Evolutionary conservation across 441 rosid genomes (phyloP), one percentile per base, ranked within the genome.

Genomic region (Omphalea diandra): DNA sequence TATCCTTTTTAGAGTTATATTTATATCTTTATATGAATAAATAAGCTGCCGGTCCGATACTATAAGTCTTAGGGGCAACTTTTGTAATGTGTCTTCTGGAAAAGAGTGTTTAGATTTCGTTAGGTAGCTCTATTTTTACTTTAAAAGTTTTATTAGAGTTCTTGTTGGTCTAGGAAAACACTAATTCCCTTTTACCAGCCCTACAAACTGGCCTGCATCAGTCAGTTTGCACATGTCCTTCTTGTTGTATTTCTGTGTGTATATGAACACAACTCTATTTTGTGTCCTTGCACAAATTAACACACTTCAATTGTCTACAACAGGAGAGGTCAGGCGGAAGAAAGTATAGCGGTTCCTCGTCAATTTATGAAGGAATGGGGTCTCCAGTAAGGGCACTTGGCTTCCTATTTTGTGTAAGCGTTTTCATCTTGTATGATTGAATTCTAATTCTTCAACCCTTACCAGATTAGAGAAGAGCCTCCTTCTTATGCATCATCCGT

Each of bases 381-480:
- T 90, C 91, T 73, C 94, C 96, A 24, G 94, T 88, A 77, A 83
- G 88, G 74, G 46, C 43, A 57, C 62, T 72, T 62, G 32, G 26
- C 50, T 63, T 79, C 18, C 31, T 65, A 29, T 38, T 67, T 41
- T 24, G 9, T 17, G 1, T 0, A 2, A 26, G 20, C 63, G 17
- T 60, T 44, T 11, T 22, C n/a, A 38, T 55, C 46, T 46, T 58
- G 50, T 63, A 68, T 55, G 38, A 69, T 18, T 65, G 31, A n/a
- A 52, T 74, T 75, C 76, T 73, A 46, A 72, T 69, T 71, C 24
- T n/a, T 73, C 32, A 72, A 44, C 17, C 38, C 20, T 69, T 75
- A 63, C 43, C 91, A 92, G 98, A 89, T 88, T 36, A 85, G 91
- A 77, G 99, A 92, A 86, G 99, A 91, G 76, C 97, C 98, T 74